Base-by-base conservation (phyloP, 345 rosid genomes). In the Syzygium aromaticum region DNA sequence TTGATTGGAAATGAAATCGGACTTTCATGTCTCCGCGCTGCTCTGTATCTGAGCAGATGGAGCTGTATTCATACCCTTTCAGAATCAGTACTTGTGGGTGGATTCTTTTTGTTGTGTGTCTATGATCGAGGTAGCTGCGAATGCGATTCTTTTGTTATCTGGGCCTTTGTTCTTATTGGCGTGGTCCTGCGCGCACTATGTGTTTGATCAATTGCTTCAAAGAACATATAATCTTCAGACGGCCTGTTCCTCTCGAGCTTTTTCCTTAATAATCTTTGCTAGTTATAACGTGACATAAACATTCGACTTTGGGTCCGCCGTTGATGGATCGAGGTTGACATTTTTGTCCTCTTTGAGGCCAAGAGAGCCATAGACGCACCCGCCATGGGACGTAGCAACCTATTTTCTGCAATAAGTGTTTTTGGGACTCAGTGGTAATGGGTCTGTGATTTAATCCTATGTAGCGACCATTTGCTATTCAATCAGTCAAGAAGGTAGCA, bases 241-340 rank as follows among this genome's bases (percentile, higher is more conserved):
- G 5, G 27, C 27, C 49, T 73, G 38, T 19, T 38, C 82, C 27
- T 6, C 25, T 73, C 49, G 27, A 38, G 49, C 49, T 38, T 38
- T 73, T 73, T 73, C 82, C 82, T 2, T 38, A 0, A 73, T 38
- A 19, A 73, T 73, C 8, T 38, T 73, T 38, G 49, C 3, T 1
- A 5, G 12, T 21, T 73, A 21, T 38, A 5, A 5, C 2, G 2
- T 73, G 2, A 73, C 49, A 19, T 73, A 38, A 21, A 73, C 0
- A 73, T 38, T 33, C 49, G 5, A 73, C 3, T 73, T 67, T 9
- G 3, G 49, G 27, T 3, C 27, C 2, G 1, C 78, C 23, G 1
- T 30, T 30, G 0, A 64, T 2, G 12, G 78, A 0, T 64, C 0
- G 30, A 0, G 22, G 0, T 30, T 43, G 43, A 64, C 0, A 0